Evolutionary conservation across 164 flowering plant species (phyloP).

Genomic region (Echeveria elegans): DNA sequence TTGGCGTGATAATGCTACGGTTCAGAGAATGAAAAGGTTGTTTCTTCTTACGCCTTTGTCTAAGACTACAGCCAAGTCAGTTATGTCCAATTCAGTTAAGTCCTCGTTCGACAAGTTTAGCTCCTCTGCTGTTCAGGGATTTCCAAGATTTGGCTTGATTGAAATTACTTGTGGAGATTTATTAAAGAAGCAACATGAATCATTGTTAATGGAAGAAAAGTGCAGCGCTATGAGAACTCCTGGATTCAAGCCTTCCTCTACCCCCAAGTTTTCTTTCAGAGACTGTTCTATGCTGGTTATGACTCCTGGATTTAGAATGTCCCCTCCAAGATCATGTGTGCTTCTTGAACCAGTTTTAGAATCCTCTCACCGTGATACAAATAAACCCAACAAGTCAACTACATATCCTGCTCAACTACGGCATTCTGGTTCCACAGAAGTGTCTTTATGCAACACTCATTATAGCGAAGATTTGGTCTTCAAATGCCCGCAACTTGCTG

Average conservation of each 20-base stretch:
- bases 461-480: slow-evolving; percentile 32
- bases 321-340: slow-evolving; percentile 78
- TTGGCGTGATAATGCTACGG: slow-evolving; percentile 61
- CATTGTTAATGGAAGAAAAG: slow-evolving; percentile 17
- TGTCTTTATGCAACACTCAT: slow-evolving; percentile 23
- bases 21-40: slow-evolving; percentile 60
- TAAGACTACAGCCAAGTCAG: slow-evolving; percentile 21
- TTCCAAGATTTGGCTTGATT: slow-evolving; percentile 15
- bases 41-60: slow-evolving; percentile 88
- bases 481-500: slow-evolving; percentile 51
- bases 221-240: slow-evolving; percentile 10
- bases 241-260: slow-evolving; percentile 17
- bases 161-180: slow-evolving; percentile 22
- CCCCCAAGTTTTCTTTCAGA: slow-evolving; percentile 20
- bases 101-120: background rate
- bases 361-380: slow-evolving; percentile 17
- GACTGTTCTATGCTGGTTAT: slow-evolving; percentile 32
- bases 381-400: slow-evolving; percentile 25
- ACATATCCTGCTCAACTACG: slow-evolving; percentile 30
- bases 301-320: slow-evolving; percentile 62
- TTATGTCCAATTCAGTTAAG: slow-evolving; percentile 22
- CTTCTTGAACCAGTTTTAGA: slow-evolving; percentile 62
- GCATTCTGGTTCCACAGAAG: slow-evolving; percentile 17
- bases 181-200: slow-evolving; percentile 17
- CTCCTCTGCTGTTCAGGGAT: background rate